A percentile compares a stretch with the other conserved stretches of the same genome.
Conservation (phyloP, 1,139 yeast species). For the Kluyveromyces sp. region DNA sequence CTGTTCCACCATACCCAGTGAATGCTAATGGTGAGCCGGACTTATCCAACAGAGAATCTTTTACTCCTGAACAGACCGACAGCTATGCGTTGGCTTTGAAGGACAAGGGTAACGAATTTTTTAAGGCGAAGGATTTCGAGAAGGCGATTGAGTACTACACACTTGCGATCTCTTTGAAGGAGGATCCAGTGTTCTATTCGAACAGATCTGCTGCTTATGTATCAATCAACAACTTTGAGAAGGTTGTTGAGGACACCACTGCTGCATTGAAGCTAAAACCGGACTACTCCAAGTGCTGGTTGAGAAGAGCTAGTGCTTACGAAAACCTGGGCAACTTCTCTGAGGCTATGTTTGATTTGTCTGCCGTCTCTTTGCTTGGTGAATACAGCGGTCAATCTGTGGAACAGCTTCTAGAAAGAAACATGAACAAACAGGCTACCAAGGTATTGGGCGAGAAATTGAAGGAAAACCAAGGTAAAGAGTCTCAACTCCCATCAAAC, state of each 20-base stretch:
- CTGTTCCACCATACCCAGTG: constrained; percentile 35
- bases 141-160: constrained; percentile 72
- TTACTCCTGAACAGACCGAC: constrained; percentile 50
- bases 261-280: constrained; percentile 80
- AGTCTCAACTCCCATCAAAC: constrained; percentile 68
- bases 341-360: constrained; percentile 87
- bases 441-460: constrained; percentile 56
- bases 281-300: constrained; percentile 80
- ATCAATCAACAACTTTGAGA: constrained; percentile 67
- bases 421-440: constrained; percentile 68
- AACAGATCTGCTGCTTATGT: constrained; percentile 95
- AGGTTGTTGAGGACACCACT: constrained; percentile 82
- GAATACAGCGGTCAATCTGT: constrained; percentile 73
- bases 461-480: constrained; percentile 33
- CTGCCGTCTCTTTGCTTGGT: constrained; percentile 71
- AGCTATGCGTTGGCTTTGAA: constrained; percentile 71
- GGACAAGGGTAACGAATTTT: constrained; percentile 80
- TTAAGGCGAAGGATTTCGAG: constrained; percentile 60
- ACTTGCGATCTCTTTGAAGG: constrained; percentile 64
- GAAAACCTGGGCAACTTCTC: constrained; percentile 71
- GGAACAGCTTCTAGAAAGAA: constrained; percentile 81
- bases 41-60: constrained; percentile 39
- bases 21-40: constrained; percentile 50
- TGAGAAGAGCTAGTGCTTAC: constrained; percentile 77
- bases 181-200: constrained; percentile 85